Evolutionary conservation across 176 grass and related monocot species (phyloP).

Genomic region (Neostapfia colusana): DNA sequence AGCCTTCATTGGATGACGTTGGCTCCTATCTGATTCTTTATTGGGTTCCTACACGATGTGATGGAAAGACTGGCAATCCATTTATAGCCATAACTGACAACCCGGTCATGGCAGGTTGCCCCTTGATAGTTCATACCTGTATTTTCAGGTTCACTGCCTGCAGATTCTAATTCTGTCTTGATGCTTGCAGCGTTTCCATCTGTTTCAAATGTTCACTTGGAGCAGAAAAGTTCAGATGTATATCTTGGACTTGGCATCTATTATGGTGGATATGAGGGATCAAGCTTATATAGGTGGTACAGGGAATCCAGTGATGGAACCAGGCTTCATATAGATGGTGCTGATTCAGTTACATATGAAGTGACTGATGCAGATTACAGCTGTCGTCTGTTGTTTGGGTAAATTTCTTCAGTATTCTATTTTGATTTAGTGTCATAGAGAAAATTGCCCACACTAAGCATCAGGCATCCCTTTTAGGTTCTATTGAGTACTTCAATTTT

Average conservation of each 20-base stretch:
- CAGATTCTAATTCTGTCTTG: conserved; percentile 37
- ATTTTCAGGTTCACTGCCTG: conserved; percentile 27
- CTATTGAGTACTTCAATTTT: background rate
- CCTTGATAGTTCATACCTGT: conserved; percentile 28
- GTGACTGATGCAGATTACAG: conserved; percentile 92
- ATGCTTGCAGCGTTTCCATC: conserved; percentile 66
- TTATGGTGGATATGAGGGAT: conserved; percentile 96
- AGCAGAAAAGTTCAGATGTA: conserved; percentile 54
- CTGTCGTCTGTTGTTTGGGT: conserved; percentile 81
- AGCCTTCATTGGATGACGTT: conserved; percentile 74
- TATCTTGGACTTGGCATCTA: conserved; percentile 75
- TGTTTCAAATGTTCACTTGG: conserved; percentile 78
- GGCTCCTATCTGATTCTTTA: conserved; percentile 68
- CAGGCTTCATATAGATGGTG: conserved; percentile 54
- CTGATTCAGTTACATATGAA: conserved; percentile 80
- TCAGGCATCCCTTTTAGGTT: background rate
- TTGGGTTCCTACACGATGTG: conserved; percentile 85
- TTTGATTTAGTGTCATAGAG: conserved; percentile 22
- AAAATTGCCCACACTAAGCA: conserved; percentile 12
- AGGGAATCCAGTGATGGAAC: conserved; percentile 81
- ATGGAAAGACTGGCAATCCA: conserved; percentile 73
- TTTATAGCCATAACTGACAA: conserved; percentile 55
- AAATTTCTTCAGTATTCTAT: conserved; percentile 44
- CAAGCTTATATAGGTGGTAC: conserved; percentile 87
- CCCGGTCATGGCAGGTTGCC: conserved; percentile 89